Conservation (phyloP, 2,329 filamentous ascomycete genomes). For the Exophiala sp. region DNA sequence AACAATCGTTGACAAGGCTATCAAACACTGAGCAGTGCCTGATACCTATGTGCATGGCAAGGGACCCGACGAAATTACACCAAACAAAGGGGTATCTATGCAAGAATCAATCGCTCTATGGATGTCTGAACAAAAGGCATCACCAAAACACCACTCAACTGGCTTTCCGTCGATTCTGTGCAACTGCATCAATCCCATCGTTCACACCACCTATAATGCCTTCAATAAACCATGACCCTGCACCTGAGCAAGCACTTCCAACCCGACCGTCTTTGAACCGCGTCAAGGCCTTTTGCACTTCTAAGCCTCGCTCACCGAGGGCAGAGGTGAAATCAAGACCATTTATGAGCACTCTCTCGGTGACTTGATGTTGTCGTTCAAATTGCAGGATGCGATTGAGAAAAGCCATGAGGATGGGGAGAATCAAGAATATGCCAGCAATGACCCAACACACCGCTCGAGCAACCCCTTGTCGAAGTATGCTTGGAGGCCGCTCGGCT, state of each 20-base stretch:
- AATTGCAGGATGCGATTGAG: slow-evolving; percentile 41
- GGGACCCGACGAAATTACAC: no score
- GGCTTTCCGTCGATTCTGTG: slow-evolving; percentile 40
- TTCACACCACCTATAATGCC: slow-evolving; percentile 64
- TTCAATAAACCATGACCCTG: slow-evolving; percentile 60
- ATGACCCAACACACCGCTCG: slow-evolving; percentile 21
- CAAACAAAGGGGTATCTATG: not conserved
- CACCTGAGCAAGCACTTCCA: slow-evolving; percentile 56
- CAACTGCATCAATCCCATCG: slow-evolving; percentile 47
- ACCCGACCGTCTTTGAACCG: slow-evolving; percentile 63
- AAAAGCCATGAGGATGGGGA: slow-evolving; percentile 20
- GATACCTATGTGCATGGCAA: no score
- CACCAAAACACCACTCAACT: slow-evolving; percentile 48
- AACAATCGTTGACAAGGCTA: not conserved
- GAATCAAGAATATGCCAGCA: slow-evolving; percentile 17
- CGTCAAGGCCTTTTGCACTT: slow-evolving; percentile 54
- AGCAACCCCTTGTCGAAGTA: slow-evolving; percentile 19
- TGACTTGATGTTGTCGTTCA: slow-evolving; percentile 65
- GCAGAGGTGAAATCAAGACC: slow-evolving; percentile 53
- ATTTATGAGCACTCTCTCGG: slow-evolving; percentile 53
- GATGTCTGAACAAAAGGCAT: slow-evolving; percentile 11
- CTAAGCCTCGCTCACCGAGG: slow-evolving; percentile 52
- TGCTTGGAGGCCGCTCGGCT: slow-evolving; percentile 3
- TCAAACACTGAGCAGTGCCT: no score
- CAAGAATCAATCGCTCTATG: not conserved